phyloP scores from a whole-genome alignment of 805 yeast species.

The Clavispora fructus region DNA sequence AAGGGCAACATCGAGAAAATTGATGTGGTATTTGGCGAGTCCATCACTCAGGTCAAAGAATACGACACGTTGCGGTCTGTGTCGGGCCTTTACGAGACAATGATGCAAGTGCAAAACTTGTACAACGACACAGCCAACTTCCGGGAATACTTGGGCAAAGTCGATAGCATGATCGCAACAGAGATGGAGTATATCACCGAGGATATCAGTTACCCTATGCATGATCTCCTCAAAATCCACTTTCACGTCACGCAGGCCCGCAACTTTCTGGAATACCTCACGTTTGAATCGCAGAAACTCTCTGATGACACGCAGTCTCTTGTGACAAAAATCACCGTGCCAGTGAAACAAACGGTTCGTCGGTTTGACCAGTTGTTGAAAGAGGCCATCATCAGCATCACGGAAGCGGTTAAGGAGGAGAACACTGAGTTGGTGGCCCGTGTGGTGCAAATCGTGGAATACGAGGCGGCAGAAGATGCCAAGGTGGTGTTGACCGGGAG shows the following conservation, averaged over 20 bases:
- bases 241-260: slow-evolving; percentile 63
- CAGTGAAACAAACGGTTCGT: slow-evolving; percentile 39
- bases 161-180: slow-evolving; percentile 49
- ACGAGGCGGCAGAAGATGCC: slow-evolving; percentile 75
- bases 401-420: slow-evolving; percentile 68
- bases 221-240: slow-evolving; percentile 62
- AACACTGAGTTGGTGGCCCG: slow-evolving; percentile 66
- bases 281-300: slow-evolving; percentile 41
- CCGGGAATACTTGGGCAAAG: slow-evolving; percentile 42
- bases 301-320: slow-evolving; percentile 66
- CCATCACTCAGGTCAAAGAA: slow-evolving; percentile 54
- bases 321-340: slow-evolving; percentile 50
- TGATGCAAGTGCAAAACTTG: slow-evolving; percentile 62
- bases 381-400: slow-evolving; percentile 60
- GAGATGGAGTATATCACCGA: slow-evolving; percentile 29
- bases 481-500: slow-evolving; percentile 34
- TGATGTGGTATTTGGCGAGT: slow-evolving; percentile 51
- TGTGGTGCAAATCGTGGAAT: slow-evolving; percentile 70
- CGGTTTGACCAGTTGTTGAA: slow-evolving; percentile 62
- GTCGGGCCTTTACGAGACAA: slow-evolving; percentile 64
- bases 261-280: slow-evolving; percentile 74
- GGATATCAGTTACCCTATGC: slow-evolving; percentile 39
- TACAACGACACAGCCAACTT: slow-evolving; percentile 58
- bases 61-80: slow-evolving; percentile 67
- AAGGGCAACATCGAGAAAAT: slow-evolving; percentile 36